Percentiles rank a stretch among this genome's conserved stretches.
phyloP scores from a whole-genome alignment of 257 asterid species.

The Jacaranda copaia region DNA sequence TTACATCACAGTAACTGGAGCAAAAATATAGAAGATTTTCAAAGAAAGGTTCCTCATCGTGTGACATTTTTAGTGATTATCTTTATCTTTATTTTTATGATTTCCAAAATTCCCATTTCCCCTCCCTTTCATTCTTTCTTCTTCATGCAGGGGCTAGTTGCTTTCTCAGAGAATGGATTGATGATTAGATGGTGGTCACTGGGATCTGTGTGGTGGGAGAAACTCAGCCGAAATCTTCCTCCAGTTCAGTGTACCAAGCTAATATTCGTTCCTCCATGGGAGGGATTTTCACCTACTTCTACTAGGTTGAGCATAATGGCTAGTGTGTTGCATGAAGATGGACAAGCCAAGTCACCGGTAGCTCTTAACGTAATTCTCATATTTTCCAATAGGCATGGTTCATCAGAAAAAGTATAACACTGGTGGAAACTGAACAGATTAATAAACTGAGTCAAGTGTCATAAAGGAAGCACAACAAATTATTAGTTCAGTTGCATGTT shows the following conservation, averaged over 20 bases:
- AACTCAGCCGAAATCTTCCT: constrained; percentile 79
- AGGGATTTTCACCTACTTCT: constrained; percentile 90
- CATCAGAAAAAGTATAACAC: neutral
- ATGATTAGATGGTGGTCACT: constrained; percentile 98
- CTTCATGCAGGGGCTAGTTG: constrained; percentile 80
- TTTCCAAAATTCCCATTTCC: neutral
- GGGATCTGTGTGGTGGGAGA: constrained; percentile 98
- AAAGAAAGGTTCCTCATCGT: neutral
- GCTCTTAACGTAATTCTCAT: constrained; percentile 11
- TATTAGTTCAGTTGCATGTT: constrained; percentile 10
- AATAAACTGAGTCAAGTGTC: neutral
- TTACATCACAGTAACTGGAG: neutral
- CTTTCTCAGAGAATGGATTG: constrained; percentile 92
- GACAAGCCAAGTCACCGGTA: constrained; percentile 70
- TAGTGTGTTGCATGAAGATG: constrained; percentile 52
- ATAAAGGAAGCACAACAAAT: constrained; percentile 15
- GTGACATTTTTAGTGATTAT: neutral
- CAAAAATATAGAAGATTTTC: neutral
- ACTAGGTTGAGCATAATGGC: constrained; percentile 87
- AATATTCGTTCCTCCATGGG: constrained; percentile 94
- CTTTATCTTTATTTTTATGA: neutral
- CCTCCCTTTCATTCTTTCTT: constrained; percentile 9
- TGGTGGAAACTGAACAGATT: constrained; percentile 17
- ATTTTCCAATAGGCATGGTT: constrained; percentile 13
- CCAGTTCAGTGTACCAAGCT: constrained; percentile 93